These are phyloP conservation scores for Euphorbia pulcherrima DNA, from an alignment of 345 rosid genomes.

Conservation along the genomic window DNA sequence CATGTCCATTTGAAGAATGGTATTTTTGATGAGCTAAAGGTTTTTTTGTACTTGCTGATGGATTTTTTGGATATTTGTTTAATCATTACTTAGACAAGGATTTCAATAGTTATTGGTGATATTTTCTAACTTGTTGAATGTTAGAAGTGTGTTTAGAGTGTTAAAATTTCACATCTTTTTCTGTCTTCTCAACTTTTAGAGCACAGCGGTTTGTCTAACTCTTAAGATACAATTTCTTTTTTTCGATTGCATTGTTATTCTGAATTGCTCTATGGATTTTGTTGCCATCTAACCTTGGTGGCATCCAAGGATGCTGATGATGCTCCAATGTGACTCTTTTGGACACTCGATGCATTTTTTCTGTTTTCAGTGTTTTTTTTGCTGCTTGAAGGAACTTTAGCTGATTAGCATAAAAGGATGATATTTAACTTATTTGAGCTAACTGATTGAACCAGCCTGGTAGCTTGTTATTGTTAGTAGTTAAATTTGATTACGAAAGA, in stretches of 20 bases:
- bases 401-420: no score
- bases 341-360: no score
- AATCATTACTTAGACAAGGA: background rate
- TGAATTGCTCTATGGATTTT: background rate
- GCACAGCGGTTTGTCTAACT: background rate
- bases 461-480: no score
- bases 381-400: no score
- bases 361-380: background rate
- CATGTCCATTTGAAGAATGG: background rate
- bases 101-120: background rate
- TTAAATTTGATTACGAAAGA: no score
- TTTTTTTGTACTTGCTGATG: background rate
- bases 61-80: background rate
- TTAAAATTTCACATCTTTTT: background rate
- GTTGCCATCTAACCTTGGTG: background rate
- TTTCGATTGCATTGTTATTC: background rate
- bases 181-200: background rate
- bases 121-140: background rate
- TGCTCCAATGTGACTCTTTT: no score
- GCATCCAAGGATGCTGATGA: background rate
- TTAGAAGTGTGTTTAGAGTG: background rate
- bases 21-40: background rate
- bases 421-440: no score
- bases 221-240: background rate
- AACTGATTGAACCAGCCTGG: no score